Base-by-base conservation (phyloP, 2,329 filamentous ascomycete species). In the Aspergillus versicolor region DNA sequence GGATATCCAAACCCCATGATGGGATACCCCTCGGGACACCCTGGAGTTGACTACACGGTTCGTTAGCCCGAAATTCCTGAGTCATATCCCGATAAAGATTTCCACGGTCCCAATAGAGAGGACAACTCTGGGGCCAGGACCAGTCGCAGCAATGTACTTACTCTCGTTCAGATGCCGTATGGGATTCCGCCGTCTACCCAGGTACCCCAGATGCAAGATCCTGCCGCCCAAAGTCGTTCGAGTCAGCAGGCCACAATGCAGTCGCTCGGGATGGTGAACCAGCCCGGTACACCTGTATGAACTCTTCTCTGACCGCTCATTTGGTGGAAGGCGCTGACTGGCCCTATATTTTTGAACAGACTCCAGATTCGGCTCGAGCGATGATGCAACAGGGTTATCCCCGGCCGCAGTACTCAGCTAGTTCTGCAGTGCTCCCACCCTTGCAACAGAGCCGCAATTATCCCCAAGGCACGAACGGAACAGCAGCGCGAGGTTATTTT, bases 281-380 rank as follows among this genome's bases (percentile, higher is more conserved):
- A 68, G 59, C 69, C 71, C 59, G 69, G 70, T 47, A 74, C 72
- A 58, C 72, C 72, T 69, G 71, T 74, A 74, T 66, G 70, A 61
- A 63, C 62, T 63, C 61, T 59, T 57, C 27, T 63, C 53, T 65
- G 59, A 58, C 62, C 62, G 68, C 63, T 64, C 57, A 53, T 52
- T 58, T 42, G 44, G 47, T 51, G 61, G 55, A 61, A 63, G 46
- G 70, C 72, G 63, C 55, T 57, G 61, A 67, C 63, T 62, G 50
- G 60, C 19, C 24, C 37, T 58, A 64, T 61, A 58, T 62, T 54
- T 59, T 64, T 65, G 59, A 59, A 60, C 60, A 73, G 71, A 70
- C 68, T 62, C 64, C 69, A 50, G 73, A 73, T 65, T 67, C 71
- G 55, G 70, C 70, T 56, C 70, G 65, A 63, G 65, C 67, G 49